Base-by-base conservation (phyloP, 805 yeast genomes). In the Diddensiella transvaalensis region DNA sequence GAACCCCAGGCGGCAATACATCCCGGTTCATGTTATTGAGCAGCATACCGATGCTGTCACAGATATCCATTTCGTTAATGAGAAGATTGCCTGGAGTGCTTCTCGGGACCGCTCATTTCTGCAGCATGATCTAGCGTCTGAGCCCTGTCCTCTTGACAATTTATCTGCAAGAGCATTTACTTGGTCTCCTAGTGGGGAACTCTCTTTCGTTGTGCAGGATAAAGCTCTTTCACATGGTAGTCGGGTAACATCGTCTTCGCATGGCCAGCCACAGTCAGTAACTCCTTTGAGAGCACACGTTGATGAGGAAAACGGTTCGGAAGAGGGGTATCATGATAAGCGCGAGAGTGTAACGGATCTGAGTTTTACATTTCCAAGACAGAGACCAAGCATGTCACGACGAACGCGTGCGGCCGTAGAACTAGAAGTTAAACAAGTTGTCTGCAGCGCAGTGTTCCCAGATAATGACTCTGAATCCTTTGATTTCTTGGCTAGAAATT, bases 1-100 rank as follows among this genome's bases (percentile, higher is more conserved):
- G 76, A 82, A 81, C 38, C 70, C 87, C 44, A 74, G 75, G 32
- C 71, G 96, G 53, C 85, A 82, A 55, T 83, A 76, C 60, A 76
- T 89, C 19, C 96, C 97, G 0, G 73, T 75, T 36, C 70, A 75
- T 53, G 70, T 75, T 3, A 63, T 80, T 23, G 79, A 75, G 46
- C 59, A 66, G 4, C 86, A 82, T 55, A 49, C 69, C 0, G 72
- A 72, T 22, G 72, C 73, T 41, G 72, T 79, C 2, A 72, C 82
- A 6, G 88, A 83, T n/a, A 60, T 87, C 5, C 62, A 73, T 4
- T 80, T 82, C 71, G 72, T 77, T 24, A 67, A 74, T 23, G 74
- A 79, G 1, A 63, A 65, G 38, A 59, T 62, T 32, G 53, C 81
- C 4, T 74, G 79, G 66, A 73, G 79, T 32, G 69, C 74, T 22